These are phyloP conservation scores for Pestalotiopsis sp. DNA, from an alignment of 2,329 filamentous ascomycete species.

Conservation along the genomic window DNA sequence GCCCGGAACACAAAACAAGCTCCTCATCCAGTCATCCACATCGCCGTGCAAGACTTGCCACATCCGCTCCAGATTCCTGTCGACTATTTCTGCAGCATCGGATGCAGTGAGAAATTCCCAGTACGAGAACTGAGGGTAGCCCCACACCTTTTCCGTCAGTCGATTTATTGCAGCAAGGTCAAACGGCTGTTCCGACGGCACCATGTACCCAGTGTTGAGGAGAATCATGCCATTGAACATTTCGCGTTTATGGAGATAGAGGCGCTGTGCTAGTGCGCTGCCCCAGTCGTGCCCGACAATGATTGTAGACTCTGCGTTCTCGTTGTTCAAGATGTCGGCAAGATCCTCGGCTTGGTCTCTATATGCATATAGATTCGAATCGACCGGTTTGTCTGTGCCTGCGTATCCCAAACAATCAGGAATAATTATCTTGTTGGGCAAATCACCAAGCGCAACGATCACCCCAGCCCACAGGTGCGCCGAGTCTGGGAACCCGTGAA, in stretches of 20 bases:
- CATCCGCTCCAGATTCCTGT: conserved; percentile 7
- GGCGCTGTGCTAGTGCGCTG: background rate
- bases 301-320: background rate
- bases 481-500: background rate
- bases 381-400: background rate
- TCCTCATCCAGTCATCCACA: conserved; percentile 4
- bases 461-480: background rate
- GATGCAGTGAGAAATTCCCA: conserved; percentile 10
- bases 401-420: background rate
- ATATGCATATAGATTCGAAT: background rate
- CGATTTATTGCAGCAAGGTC: conserved; percentile 9
- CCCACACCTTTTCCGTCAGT: conserved; percentile 1
- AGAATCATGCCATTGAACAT: background rate
- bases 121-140: conserved; percentile 12
- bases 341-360: background rate
- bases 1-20: conserved; percentile 11
- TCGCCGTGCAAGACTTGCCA: conserved; percentile 10
- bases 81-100: conserved; percentile 7
- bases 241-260: background rate
- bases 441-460: background rate
- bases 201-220: background rate
- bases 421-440: background rate
- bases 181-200: background rate
- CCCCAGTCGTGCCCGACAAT: background rate
- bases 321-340: background rate